These are phyloP conservation scores for Hypoxylon intermedium DNA, from an alignment of 495 filamentous ascomycete genomes.

Conservation along the genomic window DNA sequence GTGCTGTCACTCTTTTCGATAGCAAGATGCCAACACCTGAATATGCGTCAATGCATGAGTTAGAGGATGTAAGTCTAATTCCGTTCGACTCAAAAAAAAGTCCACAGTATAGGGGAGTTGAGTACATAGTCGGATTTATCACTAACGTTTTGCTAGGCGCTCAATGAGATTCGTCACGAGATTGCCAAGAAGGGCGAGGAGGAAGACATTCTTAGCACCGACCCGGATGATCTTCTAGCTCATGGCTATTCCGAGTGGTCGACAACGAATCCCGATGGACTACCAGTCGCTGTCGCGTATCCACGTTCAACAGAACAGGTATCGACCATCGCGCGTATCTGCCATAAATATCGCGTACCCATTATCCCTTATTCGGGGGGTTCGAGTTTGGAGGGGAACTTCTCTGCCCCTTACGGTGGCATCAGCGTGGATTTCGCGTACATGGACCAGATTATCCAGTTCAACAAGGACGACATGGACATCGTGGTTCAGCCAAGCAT, in stretches of 20 bases:
- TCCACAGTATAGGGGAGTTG: too few relatives aligned
- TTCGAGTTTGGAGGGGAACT: conserved; percentile 86
- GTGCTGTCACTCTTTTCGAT: conserved; percentile 47
- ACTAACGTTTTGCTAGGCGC: conserved; percentile 59
- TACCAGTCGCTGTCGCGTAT: conserved; percentile 83
- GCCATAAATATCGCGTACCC: conserved; percentile 81
- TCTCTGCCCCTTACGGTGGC: conserved; percentile 83
- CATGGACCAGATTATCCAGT: conserved; percentile 81
- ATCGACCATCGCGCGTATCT: conserved; percentile 77
- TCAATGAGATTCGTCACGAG: conserved; percentile 64
- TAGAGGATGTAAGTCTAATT: conserved; percentile 55
- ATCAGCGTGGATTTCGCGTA: conserved; percentile 86
- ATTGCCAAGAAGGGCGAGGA: conserved; percentile 53
- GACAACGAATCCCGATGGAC: conserved; percentile 75
- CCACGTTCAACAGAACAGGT: conserved; percentile 82
- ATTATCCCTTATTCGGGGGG: conserved; percentile 90
- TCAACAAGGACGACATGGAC: conserved; percentile 90
- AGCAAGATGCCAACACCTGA: conserved; percentile 46
- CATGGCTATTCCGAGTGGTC: conserved; percentile 95
- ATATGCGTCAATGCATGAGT: conserved; percentile 58
- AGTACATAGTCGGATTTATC: too few relatives aligned
- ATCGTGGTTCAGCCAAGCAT: conserved; percentile 89
- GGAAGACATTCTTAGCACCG: conserved; percentile 79
- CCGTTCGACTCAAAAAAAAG: background rate
- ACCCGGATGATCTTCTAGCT: conserved; percentile 77